These are phyloP conservation scores for Stagonosporopsis cucurbitacearum DNA, from an alignment of 2,329 filamentous ascomycete species.

Conservation along the genomic window DNA sequence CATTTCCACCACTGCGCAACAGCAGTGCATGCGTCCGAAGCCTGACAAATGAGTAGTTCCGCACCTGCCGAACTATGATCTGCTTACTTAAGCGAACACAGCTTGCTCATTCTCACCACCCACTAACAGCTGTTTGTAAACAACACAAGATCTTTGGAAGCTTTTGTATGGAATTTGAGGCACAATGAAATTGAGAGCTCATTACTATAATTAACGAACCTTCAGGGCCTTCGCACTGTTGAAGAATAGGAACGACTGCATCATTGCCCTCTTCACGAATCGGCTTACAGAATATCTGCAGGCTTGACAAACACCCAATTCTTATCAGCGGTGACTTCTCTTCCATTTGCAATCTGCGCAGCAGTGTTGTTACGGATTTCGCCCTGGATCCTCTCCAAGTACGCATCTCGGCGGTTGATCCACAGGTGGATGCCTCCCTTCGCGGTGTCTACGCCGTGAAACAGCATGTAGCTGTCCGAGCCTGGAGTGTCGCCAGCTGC, in stretches of 20 bases:
- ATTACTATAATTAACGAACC: neutral
- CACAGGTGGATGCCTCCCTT: constrained; percentile 42
- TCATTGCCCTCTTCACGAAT: neutral
- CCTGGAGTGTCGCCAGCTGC: constrained; percentile 40
- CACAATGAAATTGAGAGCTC: neutral
- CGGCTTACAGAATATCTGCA: constrained; percentile 33
- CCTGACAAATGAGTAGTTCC: neutral
- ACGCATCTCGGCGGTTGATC: constrained; percentile 34
- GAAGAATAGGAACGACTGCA: neutral
- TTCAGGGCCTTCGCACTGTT: neutral
- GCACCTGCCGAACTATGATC: neutral
- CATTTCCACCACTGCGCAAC: neutral
- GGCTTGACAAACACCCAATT: constrained; percentile 42
- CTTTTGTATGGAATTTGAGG: neutral
- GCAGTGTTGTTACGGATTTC: constrained; percentile 33
- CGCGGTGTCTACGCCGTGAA: constrained; percentile 37
- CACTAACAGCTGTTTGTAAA: no score
- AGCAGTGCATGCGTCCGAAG: neutral
- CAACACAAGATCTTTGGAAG: no score
- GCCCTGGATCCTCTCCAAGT: constrained; percentile 27
- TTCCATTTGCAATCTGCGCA: constrained; percentile 35
- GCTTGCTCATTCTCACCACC: no score
- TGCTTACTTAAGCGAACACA: neutral
- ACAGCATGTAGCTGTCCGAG: constrained; percentile 42
- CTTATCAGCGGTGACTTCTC: constrained; percentile 39